These are phyloP conservation scores for Aspergillus homomorphus DNA, from an alignment of 495 filamentous ascomycete genomes.

Conservation along the genomic window DNA sequence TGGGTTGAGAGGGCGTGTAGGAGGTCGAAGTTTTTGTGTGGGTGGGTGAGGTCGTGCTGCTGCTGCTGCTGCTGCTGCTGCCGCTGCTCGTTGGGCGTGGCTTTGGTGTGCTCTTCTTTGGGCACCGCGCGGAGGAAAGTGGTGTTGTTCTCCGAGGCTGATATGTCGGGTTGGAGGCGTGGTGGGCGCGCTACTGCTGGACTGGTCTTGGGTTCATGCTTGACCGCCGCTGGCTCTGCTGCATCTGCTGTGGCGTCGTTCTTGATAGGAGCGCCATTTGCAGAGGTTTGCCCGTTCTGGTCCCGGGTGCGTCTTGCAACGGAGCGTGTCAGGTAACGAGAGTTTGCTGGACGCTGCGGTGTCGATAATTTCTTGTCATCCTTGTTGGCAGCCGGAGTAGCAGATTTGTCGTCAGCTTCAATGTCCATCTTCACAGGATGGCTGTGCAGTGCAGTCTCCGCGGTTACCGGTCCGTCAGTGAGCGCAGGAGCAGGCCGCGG, in stretches of 20 bases:
- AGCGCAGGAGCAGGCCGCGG: not conserved
- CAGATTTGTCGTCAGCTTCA: not conserved
- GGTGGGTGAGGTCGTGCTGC: not conserved
- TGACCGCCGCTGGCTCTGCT: not conserved
- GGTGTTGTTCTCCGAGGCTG: not conserved
- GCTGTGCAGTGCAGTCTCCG: not conserved
- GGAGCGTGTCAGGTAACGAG: not conserved
- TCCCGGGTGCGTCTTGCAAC: not conserved
- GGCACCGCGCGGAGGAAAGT: not conserved
- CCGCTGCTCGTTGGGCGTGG: no score
- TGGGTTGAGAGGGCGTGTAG: not conserved
- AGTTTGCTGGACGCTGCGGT: not conserved
- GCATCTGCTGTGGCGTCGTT: no score
- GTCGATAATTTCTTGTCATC: no score
- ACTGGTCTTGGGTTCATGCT: not conserved
- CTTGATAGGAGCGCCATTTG: not conserved
- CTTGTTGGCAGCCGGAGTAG: no score
- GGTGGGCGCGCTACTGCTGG: not conserved
- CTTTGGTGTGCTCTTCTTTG: not conserved
- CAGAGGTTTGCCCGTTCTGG: not conserved
- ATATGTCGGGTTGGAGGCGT: not conserved
- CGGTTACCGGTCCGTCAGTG: not conserved
- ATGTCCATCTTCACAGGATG: not conserved
- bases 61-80: no score
- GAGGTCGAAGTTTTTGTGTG: conserved; percentile 2